Evolutionary conservation across 129 eudicot genomes (phyloP).

Genomic region (Dittrichia graveolens): DNA sequence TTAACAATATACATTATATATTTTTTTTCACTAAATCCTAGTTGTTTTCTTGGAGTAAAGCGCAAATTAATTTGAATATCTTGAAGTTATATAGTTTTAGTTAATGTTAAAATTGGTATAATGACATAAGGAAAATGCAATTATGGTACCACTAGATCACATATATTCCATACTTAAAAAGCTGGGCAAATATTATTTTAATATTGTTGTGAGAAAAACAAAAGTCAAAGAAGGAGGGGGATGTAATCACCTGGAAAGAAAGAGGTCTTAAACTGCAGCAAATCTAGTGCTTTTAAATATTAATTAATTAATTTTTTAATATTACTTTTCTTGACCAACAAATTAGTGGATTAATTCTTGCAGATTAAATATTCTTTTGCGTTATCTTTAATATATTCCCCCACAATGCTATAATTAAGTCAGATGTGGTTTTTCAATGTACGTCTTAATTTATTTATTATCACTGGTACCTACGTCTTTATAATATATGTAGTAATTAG

Average conservation of each 20-base stretch:
- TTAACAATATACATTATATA: too few relatives aligned
- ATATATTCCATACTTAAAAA: constrained; percentile 47
- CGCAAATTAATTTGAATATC: too few relatives aligned
- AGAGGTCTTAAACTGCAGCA: constrained; percentile 52
- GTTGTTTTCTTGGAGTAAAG: too few relatives aligned
- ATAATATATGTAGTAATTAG: too few relatives aligned
- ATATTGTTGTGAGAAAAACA: constrained; percentile 23
- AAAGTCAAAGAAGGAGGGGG: constrained; percentile 76
- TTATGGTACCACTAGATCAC: constrained; percentile 5
- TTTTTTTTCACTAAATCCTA: too few relatives aligned
- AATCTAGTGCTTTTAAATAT: constrained; percentile 64
- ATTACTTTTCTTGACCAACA: constrained; percentile 76
- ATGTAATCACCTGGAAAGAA: constrained; percentile 68
- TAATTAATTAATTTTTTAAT: constrained; percentile 15
- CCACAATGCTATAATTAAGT: constrained; percentile 34
- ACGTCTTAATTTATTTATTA: constrained; percentile 11
- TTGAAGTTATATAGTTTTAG: neutral
- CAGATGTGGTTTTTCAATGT: constrained; percentile 17
- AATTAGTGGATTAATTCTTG: constrained; percentile 57
- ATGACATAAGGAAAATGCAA: neutral
- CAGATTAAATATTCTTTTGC: constrained; percentile 30
- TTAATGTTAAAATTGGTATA: neutral
- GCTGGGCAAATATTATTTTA: constrained; percentile 35
- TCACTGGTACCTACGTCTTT: neutral
- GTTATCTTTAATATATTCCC: constrained; percentile 37